Conservation (phyloP, 1,284 basidiomycete species). For the Cryptococcus neoformans region DNA sequence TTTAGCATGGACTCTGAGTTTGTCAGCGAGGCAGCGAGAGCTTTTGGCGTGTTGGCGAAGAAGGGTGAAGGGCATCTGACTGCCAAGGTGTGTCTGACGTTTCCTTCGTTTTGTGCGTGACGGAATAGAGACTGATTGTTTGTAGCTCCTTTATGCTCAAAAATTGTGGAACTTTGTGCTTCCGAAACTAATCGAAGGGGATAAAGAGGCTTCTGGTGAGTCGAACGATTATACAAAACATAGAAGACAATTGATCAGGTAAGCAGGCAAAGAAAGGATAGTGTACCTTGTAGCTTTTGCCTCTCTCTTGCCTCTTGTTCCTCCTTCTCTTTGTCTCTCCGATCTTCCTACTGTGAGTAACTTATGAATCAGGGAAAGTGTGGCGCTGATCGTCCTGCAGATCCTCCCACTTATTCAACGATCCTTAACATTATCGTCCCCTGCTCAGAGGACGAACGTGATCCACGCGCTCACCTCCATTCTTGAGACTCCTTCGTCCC, state of each 20-base stretch:
- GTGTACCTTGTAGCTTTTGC: conserved; percentile 82
- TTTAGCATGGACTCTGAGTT: conserved; percentile 41
- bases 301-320: conserved; percentile 74
- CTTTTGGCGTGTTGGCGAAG: conserved; percentile 63
- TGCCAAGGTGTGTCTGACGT: conserved; percentile 58
- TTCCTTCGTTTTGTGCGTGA: neutral
- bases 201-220: conserved; percentile 39
- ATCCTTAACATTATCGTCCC: conserved; percentile 72
- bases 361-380: conserved; percentile 5
- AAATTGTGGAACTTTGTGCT: conserved; percentile 73
- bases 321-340: conserved; percentile 65
- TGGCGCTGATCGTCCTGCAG: conserved; percentile 48
- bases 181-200: conserved; percentile 67
- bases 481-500: conserved; percentile 53
- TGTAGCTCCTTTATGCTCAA: conserved; percentile 78
- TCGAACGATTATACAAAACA: conserved; percentile 13
- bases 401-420: conserved; percentile 85
- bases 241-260: conserved; percentile 29
- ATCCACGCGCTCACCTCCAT: conserved; percentile 75
- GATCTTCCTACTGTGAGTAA: conserved; percentile 64
- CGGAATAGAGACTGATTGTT: neutral
- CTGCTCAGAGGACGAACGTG: conserved; percentile 69
- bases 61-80: conserved; percentile 55
- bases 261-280: conserved; percentile 53
- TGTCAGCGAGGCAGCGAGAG: conserved; percentile 59